Evolutionary conservation across 768 basidiomycete species (phyloP).

Genomic region (Leucocoprinus sp.): DNA sequence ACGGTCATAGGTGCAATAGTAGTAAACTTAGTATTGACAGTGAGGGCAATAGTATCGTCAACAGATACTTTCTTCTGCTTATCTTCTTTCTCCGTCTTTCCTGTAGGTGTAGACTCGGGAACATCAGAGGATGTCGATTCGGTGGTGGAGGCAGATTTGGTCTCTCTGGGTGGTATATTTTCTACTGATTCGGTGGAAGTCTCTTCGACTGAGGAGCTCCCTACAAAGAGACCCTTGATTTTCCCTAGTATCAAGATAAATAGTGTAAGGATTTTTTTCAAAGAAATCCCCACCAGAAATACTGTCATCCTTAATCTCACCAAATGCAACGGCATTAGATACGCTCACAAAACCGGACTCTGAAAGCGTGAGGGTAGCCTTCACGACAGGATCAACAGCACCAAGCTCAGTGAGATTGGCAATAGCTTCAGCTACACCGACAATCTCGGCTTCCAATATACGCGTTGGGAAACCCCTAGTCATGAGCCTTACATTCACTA

Average conservation of each 20-base stretch:
- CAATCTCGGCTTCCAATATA: constrained; percentile 65
- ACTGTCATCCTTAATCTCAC: constrained; percentile 76
- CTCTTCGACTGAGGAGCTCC: constrained; percentile 34
- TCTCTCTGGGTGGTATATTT: constrained; percentile 36
- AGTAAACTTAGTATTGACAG: constrained; percentile 53
- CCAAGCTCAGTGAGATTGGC: constrained; percentile 79
- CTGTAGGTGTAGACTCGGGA: constrained; percentile 28
- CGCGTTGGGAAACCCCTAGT: constrained; percentile 63
- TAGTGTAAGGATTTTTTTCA: neutral
- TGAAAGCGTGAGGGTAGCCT: constrained; percentile 74
- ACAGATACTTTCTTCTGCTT: constrained; percentile 31
- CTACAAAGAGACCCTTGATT: constrained; percentile 82
- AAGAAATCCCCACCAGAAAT: constrained; percentile 43
- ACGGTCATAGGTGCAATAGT: constrained; percentile 70
- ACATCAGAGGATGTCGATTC: constrained; percentile 22
- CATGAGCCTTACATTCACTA: constrained; percentile 4
- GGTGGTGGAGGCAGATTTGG: constrained; percentile 25
- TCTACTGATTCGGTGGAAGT: constrained; percentile 32
- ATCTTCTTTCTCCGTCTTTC: constrained; percentile 28
- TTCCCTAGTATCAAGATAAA: constrained; percentile 50
- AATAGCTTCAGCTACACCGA: constrained; percentile 67
- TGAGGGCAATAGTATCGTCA: constrained; percentile 62
- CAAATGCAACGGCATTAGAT: constrained; percentile 69
- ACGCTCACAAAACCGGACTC: constrained; percentile 84
- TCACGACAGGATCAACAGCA: constrained; percentile 75